These are phyloP conservation scores for Deinandra increscens DNA, from an alignment of 129 eudicot genomes.

Conservation along the genomic window DNA sequence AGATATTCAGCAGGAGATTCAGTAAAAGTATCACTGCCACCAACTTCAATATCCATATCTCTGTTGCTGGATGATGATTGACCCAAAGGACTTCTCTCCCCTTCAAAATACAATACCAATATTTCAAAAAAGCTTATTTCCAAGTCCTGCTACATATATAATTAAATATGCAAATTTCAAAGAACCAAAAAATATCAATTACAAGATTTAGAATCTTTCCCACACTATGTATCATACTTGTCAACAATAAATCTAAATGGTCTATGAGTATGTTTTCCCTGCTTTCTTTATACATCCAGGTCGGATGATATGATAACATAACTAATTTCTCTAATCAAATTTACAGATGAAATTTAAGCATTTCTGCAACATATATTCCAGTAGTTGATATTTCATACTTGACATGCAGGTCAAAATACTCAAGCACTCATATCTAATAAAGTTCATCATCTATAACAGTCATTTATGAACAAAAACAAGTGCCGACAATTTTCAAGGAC, in stretches of 20 bases:
- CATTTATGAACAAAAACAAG: background rate
- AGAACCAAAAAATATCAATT: background rate
- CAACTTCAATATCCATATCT: slow-evolving; percentile 63
- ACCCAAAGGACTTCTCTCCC: slow-evolving; percentile 55
- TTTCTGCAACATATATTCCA: background rate
- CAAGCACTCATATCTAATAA: background rate
- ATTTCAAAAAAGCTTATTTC: background rate
- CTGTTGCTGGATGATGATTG: slow-evolving; percentile 61
- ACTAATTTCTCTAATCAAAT: background rate
- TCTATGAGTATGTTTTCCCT: background rate
- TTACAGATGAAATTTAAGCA: background rate
- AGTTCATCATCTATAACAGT: background rate
- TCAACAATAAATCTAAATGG: background rate
- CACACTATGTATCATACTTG: background rate
- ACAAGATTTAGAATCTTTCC: slow-evolving; percentile 10
- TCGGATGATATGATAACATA: background rate
- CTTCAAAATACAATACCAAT: slow-evolving; percentile 38
- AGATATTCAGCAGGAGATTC: slow-evolving; percentile 71
- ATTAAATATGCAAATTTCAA: background rate
- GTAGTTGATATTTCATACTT: background rate
- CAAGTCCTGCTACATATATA: background rate
- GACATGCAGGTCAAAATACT: background rate
- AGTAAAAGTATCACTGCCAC: slow-evolving; percentile 44
- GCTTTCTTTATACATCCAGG: background rate
- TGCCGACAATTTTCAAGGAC: background rate